These are phyloP conservation scores for Solanum hybrid DNA, from an alignment of 305 asterid species.

Conservation along the genomic window DNA sequence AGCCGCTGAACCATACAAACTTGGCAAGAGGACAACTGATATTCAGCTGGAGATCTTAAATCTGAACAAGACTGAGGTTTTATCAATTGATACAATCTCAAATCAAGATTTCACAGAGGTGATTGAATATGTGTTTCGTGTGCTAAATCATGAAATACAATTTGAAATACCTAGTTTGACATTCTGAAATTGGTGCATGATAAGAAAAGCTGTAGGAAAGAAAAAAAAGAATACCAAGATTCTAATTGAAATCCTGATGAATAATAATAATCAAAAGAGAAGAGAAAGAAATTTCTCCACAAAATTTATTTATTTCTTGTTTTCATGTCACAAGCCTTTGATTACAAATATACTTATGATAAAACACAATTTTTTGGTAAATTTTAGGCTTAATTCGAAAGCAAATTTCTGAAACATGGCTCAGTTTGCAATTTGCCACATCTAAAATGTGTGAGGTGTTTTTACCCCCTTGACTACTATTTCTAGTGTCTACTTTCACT, in stretches of 20 bases:
- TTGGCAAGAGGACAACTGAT: constrained; percentile 79
- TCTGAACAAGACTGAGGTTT: constrained; percentile 83
- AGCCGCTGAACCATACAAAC: constrained; percentile 76
- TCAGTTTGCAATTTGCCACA: neutral
- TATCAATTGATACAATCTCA: constrained; percentile 83
- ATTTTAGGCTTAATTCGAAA: neutral
- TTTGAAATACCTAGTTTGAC: neutral
- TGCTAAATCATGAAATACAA: neutral
- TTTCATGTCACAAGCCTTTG: neutral
- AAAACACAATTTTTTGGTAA: neutral
- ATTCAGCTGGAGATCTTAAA: constrained; percentile 80
- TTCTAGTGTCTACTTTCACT: neutral
- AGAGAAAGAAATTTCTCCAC: neutral
- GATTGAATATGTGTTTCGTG: constrained; percentile 11
- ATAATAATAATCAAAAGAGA: neutral
- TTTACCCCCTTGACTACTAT: neutral
- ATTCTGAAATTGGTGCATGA: neutral
- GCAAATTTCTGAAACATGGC: neutral
- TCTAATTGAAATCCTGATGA: neutral
- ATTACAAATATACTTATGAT: neutral
- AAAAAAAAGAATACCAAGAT: neutral
- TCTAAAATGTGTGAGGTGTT: neutral
- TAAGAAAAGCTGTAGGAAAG: neutral
- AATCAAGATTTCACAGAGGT: constrained; percentile 98
- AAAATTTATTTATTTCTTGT: neutral